A percentile compares a stretch with the other conserved stretches of the same genome.
Evolutionary conservation across 768 basidiomycete genomes (phyloP).

Genomic region (Podaxis sp.): DNA sequence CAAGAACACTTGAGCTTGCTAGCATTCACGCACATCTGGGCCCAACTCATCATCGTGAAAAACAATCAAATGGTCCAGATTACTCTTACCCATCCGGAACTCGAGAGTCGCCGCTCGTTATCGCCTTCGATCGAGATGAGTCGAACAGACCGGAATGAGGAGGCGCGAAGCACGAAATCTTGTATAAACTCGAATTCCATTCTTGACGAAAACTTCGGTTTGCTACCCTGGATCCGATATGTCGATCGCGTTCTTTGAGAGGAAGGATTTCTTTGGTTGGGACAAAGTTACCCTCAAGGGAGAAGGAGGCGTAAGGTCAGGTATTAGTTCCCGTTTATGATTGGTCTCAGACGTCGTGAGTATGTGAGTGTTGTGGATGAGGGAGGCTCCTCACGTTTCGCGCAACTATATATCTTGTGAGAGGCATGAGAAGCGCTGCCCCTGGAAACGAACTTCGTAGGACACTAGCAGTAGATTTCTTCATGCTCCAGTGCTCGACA

Average conservation of each 20-base stretch:
- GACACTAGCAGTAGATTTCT: neutral
- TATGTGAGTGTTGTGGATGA: neutral
- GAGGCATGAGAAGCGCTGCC: neutral
- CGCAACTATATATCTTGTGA: neutral
- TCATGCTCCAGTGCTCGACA: neutral
- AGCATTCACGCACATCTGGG: no score
- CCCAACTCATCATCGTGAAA: no score
- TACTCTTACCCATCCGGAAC: neutral
- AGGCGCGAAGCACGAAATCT: neutral
- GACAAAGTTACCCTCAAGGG: constrained; percentile 5
- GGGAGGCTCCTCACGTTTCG: neutral
- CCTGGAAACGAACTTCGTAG: neutral
- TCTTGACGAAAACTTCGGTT: neutral
- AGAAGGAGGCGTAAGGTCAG: neutral
- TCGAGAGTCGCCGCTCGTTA: neutral
- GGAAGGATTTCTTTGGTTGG: neutral
- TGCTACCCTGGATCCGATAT: neutral
- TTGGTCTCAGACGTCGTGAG: neutral
- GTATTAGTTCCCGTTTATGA: constrained; percentile 4
- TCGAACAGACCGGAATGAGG: neutral
- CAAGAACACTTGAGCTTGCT: no score
- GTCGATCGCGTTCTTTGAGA: constrained; percentile 1
- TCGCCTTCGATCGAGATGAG: neutral
- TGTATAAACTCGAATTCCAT: constrained; percentile 5
- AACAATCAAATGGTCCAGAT: constrained; percentile 5